Evolutionary conservation across 1,284 basidiomycete genomes (phyloP), one percentile per base, ranked within the genome.

Genomic region (Melampsora larici-populina): DNA sequence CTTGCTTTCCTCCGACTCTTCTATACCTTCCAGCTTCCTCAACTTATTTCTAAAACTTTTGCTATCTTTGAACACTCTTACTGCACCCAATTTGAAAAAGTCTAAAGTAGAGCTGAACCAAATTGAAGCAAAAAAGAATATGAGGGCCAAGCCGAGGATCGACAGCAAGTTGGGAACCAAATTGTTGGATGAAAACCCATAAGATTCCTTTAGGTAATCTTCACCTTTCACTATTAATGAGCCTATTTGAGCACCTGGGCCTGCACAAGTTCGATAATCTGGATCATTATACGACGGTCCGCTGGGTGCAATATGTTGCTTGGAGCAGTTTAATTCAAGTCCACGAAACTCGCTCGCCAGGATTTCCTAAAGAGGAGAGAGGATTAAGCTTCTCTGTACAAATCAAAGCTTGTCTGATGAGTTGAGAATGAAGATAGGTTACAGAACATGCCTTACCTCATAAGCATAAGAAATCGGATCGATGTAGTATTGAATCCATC

Each of bases 401-500:
- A 17, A 2, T 24, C 26, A 26, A 29, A 18, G 40, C 13, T 21
- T 21, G 43, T 36, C 29, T 5, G 49, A 5, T 29, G 73, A 63
- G 64, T 31, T 55, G 11, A 15, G 26, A n/a, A n/a, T n/a, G n/a
- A n/a, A n/a, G n/a, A n/a, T n/a, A n/a, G n/a, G n/a, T n/a, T n/a
- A n/a, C 13, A 48, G 48, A n/a, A 36, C 36, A 26, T 40, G 1
- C 29, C 78, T 67, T 46, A 81, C 81, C 71, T 83, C 82, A 79
- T 81, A 83, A 13, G 81, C 80, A 73, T 81, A 80, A 6, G 81
- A 80, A 40, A 82, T 79, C 0, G 81, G 81, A 71, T 82, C 80
- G 33, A 81, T 24, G 43, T 81, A 76, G 65, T 81, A 81, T 31
- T 79, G 79, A 33, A 83, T 81, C 81, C 81, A 83, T 33, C 79